Base-by-base conservation (phyloP, 2,329 filamentous ascomycete genomes). In the Aspergillus sp. region DNA sequence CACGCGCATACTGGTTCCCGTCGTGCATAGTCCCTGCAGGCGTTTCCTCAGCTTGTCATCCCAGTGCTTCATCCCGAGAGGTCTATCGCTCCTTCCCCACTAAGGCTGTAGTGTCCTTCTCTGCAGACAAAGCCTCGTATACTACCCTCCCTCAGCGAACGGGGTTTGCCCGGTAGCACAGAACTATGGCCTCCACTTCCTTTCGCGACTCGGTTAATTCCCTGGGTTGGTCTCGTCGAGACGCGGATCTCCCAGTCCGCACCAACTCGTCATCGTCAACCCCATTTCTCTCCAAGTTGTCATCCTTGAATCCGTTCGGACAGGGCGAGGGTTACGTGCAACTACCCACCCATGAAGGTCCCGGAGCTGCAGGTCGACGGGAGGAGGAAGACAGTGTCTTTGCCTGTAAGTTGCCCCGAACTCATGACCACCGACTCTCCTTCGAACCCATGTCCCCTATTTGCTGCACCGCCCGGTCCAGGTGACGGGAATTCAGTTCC, bases 301-400 rank as follows among this genome's bases (percentile, higher is more conserved):
- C 88, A 64, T 89, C 84, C 46, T 69, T 90, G 56, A 97, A 96
- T 68, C 91, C 91, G 1, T 97, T 97, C 67, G 81, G 83, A 44
- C 56, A 64, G 44, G 79, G 85, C 61, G 79, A 85, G 65, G 90
- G 90, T 66, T 94, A 95, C 78, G 85, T 97, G 54, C 84, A 87
- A 66, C 82, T 98, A 39, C 91, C 93, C 44, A 93, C 88, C 40
- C 84, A 83, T 56, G 90, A 95, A 64, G 78, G 79, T 54, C 76
- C 88, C 31, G 90, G 89, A 39, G 90, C 91, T 52, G 82, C 88
- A 49, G 88, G 68, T 62, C 80, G 90, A 60, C 83, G 90, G 57
- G 90, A 96, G 64, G 93, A 97, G 69, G 91, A 97, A 65, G 93
- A 96, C 71, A 88, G 85, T 52, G 96, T 88, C 83, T 90, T 96